These are phyloP conservation scores for Epithele typhae DNA, from an alignment of 768 basidiomycete species.

Conservation along the genomic window DNA sequence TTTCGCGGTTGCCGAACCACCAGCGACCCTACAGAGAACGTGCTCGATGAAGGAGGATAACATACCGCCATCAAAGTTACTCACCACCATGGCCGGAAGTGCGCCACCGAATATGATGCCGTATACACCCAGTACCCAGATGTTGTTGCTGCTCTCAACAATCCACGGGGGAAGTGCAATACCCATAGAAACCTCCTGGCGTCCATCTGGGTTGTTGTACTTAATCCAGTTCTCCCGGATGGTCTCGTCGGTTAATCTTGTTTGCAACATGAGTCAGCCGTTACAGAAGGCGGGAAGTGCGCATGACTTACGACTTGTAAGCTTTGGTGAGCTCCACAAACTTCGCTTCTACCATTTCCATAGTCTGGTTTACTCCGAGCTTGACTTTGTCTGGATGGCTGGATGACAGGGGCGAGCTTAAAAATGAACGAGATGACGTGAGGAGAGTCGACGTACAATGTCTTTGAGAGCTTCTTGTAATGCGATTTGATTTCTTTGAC, in stretches of 20 bases:
- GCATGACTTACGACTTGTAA: constrained; percentile 84
- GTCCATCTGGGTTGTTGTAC: constrained; percentile 94
- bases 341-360: constrained; percentile 77
- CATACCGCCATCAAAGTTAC: constrained; percentile 14
- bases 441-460: constrained; percentile 55
- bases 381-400: constrained; percentile 98
- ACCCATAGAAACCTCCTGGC: constrained; percentile 91
- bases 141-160: constrained; percentile 84
- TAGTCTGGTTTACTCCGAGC: constrained; percentile 74
- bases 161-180: constrained; percentile 95
- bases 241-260: constrained; percentile 84
- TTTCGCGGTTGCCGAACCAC: constrained; percentile 93
- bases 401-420: neutral
- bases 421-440: neutral
- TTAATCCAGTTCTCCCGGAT: constrained; percentile 86
- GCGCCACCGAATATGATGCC: constrained; percentile 83
- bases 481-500: constrained; percentile 95
- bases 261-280: neutral
- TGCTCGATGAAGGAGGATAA: neutral
- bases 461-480: constrained; percentile 86
- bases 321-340: constrained; percentile 97
- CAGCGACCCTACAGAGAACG: constrained; percentile 60
- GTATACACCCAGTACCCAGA: constrained; percentile 87
- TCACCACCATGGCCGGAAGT: constrained; percentile 79
- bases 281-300: neutral